Conservation (phyloP, 1,139 yeast genomes). For the Yamadazyma membranifaciens region DNA sequence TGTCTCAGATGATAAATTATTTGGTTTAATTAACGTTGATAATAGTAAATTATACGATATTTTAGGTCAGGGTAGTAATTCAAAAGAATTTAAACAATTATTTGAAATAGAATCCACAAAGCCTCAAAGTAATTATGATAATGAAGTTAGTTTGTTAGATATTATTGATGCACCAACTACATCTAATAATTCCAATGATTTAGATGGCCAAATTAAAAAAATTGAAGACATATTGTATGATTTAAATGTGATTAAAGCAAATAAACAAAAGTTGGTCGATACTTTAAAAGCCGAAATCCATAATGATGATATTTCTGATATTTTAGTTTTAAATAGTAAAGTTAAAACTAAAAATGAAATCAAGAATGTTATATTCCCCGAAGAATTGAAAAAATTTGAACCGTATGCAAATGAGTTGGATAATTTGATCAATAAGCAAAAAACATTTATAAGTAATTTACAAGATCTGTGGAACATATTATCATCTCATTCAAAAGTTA, state of each 20-base stretch:
- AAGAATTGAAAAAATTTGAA: conserved; percentile 75
- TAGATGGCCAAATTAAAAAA: conserved; percentile 32
- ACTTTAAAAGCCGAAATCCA: conserved; percentile 73
- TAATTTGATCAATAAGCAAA: conserved; percentile 65
- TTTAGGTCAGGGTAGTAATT: conserved; percentile 34
- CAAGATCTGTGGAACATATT: conserved; percentile 59
- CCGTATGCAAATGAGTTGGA: conserved; percentile 69
- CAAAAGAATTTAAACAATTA: conserved; percentile 30
- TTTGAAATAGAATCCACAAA: conserved; percentile 19
- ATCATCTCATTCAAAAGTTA: conserved; percentile 43
- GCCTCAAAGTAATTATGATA: conserved; percentile 14
- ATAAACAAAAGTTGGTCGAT: conserved; percentile 57
- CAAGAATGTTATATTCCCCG: conserved; percentile 57
- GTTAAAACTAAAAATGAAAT: conserved; percentile 57
- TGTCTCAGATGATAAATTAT: conserved; percentile 60
- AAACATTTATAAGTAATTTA: conserved; percentile 52
- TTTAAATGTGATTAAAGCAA: conserved; percentile 48
- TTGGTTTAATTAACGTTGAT: conserved; percentile 30
- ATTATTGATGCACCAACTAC: conserved; percentile 21
- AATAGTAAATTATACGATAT: conserved; percentile 25
- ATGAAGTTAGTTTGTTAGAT: conserved; percentile 56
- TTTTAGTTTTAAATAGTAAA: conserved; percentile 66
- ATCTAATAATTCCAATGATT: conserved; percentile 36
- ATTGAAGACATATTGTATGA: conserved; percentile 49
- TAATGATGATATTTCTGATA: conserved; percentile 81